Base-by-base conservation (phyloP, 2,329 filamentous ascomycete species). In the Botryosphaeria dothidea region DNA sequence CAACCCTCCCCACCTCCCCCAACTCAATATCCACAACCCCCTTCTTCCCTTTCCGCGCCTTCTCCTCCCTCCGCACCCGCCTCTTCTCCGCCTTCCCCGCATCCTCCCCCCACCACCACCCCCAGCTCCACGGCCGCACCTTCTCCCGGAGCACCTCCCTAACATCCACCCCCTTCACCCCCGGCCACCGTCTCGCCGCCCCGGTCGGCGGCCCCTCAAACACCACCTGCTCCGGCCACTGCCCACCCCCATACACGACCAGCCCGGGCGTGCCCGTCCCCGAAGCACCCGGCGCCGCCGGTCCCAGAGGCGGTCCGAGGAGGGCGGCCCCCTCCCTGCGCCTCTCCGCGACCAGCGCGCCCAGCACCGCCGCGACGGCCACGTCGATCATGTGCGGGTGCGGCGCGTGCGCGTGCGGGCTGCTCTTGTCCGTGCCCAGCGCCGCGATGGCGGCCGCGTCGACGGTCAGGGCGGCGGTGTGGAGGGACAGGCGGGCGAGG, bases 331-430 rank as follows among this genome's bases (percentile, higher is more conserved):
- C 68, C 7, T 72, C 70, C n/a, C 76, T 71, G 0, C 76, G 74
- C 17, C 77, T 75, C 71, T 83, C 81, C 13, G 80, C 77, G 0
- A 82, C 75, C 0, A 80, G 80, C 45, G 82, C 78, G 17, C 79
- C 78, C 31, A 83, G 70, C 11, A 83, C 70, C 0, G 80, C 75
- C 3, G 73, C 74, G 4, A 80, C 72, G 1, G 76, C 75, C 1
- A 81, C 80, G 66, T 83, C 82, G 58, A 82, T 72, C 48, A 83
- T 73, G 69, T 81, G 81, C 4, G 77, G 73, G 62, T 79, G 80
- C n/a, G 78, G 77, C 64, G 83, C 74, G 56, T 60, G 56, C 15
- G 56, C 56, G 27, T 60, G 56, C 0, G 38, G 38, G 19, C 73
- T 76, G 13, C 77, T 71, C 61, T 64, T 64, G 25, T 36, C 51